Base-by-base conservation (phyloP, 805 yeast species). In the Clavispora vitiphila region DNA sequence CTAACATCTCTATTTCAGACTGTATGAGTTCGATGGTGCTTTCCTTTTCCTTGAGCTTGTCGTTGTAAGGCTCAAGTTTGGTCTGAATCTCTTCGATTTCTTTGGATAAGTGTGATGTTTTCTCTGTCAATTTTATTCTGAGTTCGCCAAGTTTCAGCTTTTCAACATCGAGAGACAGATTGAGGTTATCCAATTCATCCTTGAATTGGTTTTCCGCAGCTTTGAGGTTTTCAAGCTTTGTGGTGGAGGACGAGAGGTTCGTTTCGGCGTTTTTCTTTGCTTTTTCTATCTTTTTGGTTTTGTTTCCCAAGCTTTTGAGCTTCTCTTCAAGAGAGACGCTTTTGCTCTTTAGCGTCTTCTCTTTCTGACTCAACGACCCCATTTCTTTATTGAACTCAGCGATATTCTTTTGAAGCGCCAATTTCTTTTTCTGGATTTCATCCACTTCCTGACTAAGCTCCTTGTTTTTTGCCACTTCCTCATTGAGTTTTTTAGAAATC, bases 21-120 rank as follows among this genome's bases (percentile, higher is more conserved):
- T 76, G 71, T 3, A 80, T 76, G n/a, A 86, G 73, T 38, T 80
- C 76, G 7, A 84, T 74, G 35, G 80, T 79, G 11, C 84, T 75
- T 41, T 79, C 79, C 43, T 81, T 80, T 12, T 75, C 73, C 44
- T 76, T 80, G 23, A 89, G 64, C 48, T 79, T 74, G 21, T 76
- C 81, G 44, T 78, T 79, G 90, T 95, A 88, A 0, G 98, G 99
- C 50, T 86, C 90, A 6, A 88, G 64, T 45, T 82, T 71, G 7
- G 69, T 72, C 57, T 86, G 90, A 30, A 80, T 63, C 11, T 55
- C 52, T 49, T 78, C 84, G 39, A 90, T 83, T 53, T 85, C 75
- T 8, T 71, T 74, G 1, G 90, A 77, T 41, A 83, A 72, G 2
- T 66, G 80, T 9, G 79, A 72, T 0, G 98, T 91, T 57, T 87